Evolutionary conservation across 1,284 basidiomycete genomes (phyloP).

Genomic region (Peniophora sp.): DNA sequence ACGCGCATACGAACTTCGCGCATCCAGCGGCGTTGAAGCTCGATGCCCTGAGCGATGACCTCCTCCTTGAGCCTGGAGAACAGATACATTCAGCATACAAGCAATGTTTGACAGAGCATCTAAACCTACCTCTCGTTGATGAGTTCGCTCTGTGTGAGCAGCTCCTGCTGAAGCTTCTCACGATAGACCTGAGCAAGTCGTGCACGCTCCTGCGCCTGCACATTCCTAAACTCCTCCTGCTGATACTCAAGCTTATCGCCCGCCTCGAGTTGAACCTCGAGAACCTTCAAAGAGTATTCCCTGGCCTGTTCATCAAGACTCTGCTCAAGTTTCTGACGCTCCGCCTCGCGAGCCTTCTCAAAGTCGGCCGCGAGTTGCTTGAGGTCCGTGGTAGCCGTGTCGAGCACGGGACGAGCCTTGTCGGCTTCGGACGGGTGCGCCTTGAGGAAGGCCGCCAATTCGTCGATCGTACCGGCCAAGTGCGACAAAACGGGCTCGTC

Average conservation of each 20-base stretch:
- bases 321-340: constrained; percentile 69
- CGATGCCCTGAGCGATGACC: constrained; percentile 94
- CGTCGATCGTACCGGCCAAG: constrained; percentile 90
- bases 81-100: too few relatives aligned
- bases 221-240: constrained; percentile 81
- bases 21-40: constrained; percentile 95
- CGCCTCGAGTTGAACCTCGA: constrained; percentile 78
- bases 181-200: constrained; percentile 77
- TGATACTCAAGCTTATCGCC: constrained; percentile 82
- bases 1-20: constrained; percentile 93
- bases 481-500: constrained; percentile 84
- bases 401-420: constrained; percentile 65
- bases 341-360: constrained; percentile 76
- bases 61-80: constrained; percentile 78
- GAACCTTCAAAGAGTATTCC: constrained; percentile 80
- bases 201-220: constrained; percentile 75
- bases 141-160: constrained; percentile 84
- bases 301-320: constrained; percentile 77
- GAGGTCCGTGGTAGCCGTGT: constrained; percentile 78
- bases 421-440: constrained; percentile 62
- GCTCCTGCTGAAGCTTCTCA: constrained; percentile 80
- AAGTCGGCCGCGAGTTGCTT: constrained; percentile 74
- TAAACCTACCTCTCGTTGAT: constrained; percentile 82
- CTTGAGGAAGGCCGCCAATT: constrained; percentile 79
- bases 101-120: background rate